phyloP scores from a whole-genome alignment of 2,329 filamentous ascomycete genomes.

The Ceratocystis destructans region DNA sequence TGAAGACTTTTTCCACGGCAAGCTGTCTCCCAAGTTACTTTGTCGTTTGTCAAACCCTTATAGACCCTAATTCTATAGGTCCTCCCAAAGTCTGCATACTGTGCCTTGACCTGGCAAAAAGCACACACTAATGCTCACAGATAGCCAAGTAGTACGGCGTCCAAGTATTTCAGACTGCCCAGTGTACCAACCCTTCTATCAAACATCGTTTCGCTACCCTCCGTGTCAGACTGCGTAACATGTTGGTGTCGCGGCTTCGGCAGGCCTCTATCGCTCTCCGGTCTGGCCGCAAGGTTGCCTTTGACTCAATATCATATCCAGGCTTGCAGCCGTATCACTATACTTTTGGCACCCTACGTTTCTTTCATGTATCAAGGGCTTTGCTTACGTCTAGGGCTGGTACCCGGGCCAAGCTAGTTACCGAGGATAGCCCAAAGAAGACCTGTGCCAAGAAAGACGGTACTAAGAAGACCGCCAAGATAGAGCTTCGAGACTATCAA shows the following conservation, averaged over 20 bases:
- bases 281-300: neutral
- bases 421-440: neutral
- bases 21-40: neutral
- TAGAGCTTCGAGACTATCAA: constrained; percentile 70
- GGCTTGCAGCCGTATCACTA: neutral
- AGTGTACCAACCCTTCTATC: neutral
- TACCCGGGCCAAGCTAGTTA: neutral
- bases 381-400: neutral
- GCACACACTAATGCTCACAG: too few relatives aligned
- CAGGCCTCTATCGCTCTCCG: neutral
- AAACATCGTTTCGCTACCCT: neutral
- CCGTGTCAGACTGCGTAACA: neutral
- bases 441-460: neutral
- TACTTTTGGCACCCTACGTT: neutral
- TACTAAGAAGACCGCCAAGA: neutral
- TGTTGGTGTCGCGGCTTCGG: neutral
- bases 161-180: too few relatives aligned
- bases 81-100: too few relatives aligned
- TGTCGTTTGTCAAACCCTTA: too few relatives aligned
- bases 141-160: too few relatives aligned
- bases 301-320: neutral
- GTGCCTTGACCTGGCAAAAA: too few relatives aligned
- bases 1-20: neutral
- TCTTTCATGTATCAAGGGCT: neutral
- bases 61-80: too few relatives aligned